phyloP scores from a whole-genome alignment of 2,329 filamentous ascomycete species.

The Corniculantispora saksenae region DNA sequence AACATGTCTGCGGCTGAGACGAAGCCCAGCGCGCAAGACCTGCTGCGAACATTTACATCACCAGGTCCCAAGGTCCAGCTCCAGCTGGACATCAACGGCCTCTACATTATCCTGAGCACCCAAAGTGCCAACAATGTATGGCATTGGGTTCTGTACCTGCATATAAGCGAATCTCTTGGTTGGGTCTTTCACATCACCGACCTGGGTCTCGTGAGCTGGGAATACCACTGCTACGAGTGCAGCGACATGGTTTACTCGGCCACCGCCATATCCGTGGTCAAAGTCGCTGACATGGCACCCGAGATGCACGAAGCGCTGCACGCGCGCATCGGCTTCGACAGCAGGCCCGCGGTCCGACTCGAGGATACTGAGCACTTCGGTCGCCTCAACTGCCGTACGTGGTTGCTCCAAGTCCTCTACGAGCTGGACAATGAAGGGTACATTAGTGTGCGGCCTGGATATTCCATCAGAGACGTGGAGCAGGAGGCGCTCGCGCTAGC shows the following conservation, averaged over 20 bases:
- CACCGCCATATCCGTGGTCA: constrained; percentile 10
- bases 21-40: not conserved
- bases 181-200: constrained; percentile 15
- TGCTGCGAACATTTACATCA: not conserved
- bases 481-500: constrained; percentile 12
- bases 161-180: not conserved
- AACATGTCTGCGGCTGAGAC: constrained; percentile 8
- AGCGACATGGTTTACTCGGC: constrained; percentile 2
- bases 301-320: constrained; percentile 16
- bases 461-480: constrained; percentile 9
- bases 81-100: constrained; percentile 12
- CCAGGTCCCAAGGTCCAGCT: not conserved
- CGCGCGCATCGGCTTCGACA: not conserved
- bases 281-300: constrained; percentile 13
- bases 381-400: constrained; percentile 17
- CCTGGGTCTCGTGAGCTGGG: not conserved
- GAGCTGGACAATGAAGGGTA: constrained; percentile 24
- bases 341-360: not conserved
- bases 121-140: constrained; percentile 1
- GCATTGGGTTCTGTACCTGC: constrained; percentile 14
- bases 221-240: constrained; percentile 9
- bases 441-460: constrained; percentile 18
- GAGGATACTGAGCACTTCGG: constrained; percentile 18
- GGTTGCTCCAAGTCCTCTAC: constrained; percentile 21
- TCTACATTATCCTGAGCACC: constrained; percentile 13